phyloP scores from a whole-genome alignment of 2,329 filamentous ascomycete genomes.

The Akanthomyces lecanii region DNA sequence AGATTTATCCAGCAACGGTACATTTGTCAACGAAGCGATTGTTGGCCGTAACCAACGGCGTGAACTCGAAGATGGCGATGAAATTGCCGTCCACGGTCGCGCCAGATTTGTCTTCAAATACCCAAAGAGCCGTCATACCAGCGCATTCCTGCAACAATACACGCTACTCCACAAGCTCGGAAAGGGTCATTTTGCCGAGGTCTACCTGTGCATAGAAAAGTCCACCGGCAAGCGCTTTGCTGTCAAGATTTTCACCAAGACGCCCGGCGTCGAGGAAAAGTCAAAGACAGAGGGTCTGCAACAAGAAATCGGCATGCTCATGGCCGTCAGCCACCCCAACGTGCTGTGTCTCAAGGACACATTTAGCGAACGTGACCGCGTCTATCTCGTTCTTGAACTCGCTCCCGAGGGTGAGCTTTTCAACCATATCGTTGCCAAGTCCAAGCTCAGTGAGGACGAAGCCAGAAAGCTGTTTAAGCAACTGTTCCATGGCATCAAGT shows the following conservation, averaged over 20 bases:
- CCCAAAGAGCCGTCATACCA: slow-evolving; percentile 68
- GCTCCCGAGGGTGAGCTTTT: slow-evolving; percentile 93
- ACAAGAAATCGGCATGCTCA: slow-evolving; percentile 93
- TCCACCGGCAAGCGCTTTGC: slow-evolving; percentile 76
- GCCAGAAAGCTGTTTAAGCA: slow-evolving; percentile 84
- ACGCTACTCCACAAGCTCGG: slow-evolving; percentile 79
- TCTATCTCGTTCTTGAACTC: slow-evolving; percentile 87
- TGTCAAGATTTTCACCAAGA: slow-evolving; percentile 91
- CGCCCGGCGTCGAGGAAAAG: slow-evolving; percentile 73
- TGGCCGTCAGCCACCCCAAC: slow-evolving; percentile 94
- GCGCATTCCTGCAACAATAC: slow-evolving; percentile 82
- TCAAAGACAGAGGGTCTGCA: slow-evolving; percentile 82
- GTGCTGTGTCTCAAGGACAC: slow-evolving; percentile 91
- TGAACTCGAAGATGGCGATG: slow-evolving; percentile 83
- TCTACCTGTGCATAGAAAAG: slow-evolving; percentile 87
- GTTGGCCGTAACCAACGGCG: slow-evolving; percentile 89
- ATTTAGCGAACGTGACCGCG: slow-evolving; percentile 84
- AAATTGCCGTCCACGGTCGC: slow-evolving; percentile 80
- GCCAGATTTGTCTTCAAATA: slow-evolving; percentile 91
- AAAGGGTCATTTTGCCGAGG: slow-evolving; percentile 92
- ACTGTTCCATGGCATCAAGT: slow-evolving; percentile 90
- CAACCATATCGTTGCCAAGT: slow-evolving; percentile 87
- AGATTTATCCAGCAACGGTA: slow-evolving; percentile 93
- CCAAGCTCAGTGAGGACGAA: slow-evolving; percentile 80
- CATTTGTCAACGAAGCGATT: slow-evolving; percentile 88